Base-by-base conservation (phyloP, 2,329 filamentous ascomycete species). In the Colletotrichum theobromicola region DNA sequence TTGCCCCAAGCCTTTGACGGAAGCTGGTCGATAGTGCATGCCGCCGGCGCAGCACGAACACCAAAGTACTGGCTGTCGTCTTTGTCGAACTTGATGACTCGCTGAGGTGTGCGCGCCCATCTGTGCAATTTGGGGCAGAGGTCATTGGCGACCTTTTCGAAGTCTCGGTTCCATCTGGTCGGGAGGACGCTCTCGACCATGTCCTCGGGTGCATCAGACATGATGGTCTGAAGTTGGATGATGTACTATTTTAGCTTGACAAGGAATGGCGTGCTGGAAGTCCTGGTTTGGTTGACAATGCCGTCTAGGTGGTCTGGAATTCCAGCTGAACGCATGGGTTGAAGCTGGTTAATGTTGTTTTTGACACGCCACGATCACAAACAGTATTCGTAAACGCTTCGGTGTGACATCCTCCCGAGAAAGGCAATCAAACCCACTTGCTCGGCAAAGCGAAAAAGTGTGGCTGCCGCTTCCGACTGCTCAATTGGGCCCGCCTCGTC, bases 1-100 rank as follows among this genome's bases (percentile, higher is more conserved):
- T 79, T 79, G 28, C 79, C 72, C 80, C 81, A 78, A 60, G 79
- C 15, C 67, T 74, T 61, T 57, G 67, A 46, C 9, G 75, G 34
- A 13, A 78, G 73, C 12, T 78, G 62, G 7, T 74, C 70, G 24
- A 80, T 72, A 6, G 70, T n/a, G 21, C 68, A 60, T 8, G 75
- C 70, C 28, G 77, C 74, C 4, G 75, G 73, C n/a, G 69, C 62
- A 13, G 60, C 67, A 15, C 63, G 73, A 8, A 79, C 58, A 15
- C 78, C 73, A 55, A 80, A 81, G 73, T 79, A 81, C 7, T 61
- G 46, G 18, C 58, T 60, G 16, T 57, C 30, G 30, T 78, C 77
- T 6, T 74, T 50, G 32, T 78, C 74, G 60, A 81, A 82, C 12
- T 75, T 57, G 55, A 81, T 61, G 35, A 79, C 74, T 21, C 72